Conservation (phyloP, 148 eudicot species). For the Silene conica region DNA sequence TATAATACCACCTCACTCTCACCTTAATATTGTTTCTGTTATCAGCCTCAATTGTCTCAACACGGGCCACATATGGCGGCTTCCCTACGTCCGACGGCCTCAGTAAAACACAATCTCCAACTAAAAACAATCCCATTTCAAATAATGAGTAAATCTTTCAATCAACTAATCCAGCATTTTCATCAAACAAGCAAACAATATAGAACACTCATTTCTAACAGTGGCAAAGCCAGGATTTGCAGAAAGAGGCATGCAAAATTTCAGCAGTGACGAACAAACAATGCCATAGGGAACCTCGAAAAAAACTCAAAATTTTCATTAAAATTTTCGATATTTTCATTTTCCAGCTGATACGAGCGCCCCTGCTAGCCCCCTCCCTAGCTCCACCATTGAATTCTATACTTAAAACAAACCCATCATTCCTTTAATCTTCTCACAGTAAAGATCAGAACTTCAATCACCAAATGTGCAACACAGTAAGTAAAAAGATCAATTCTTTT, state of each 20-base stretch:
- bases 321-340: too few species aligned
- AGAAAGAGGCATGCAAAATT: too few species aligned
- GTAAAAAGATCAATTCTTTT: background rate
- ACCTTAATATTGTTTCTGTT: constrained; percentile 56
- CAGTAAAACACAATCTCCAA: constrained; percentile 80
- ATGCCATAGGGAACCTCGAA: too few species aligned
- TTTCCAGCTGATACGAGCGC: too few species aligned
- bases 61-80: constrained; percentile 70
- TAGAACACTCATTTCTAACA: background rate
- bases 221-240: too few species aligned
- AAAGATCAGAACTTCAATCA: constrained; percentile 7
- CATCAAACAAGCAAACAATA: background rate
- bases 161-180: background rate
- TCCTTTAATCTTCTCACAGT: background rate
- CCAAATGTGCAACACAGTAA: background rate
- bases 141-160: background rate
- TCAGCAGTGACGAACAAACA: too few species aligned
- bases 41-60: constrained; percentile 66
- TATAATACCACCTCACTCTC: constrained; percentile 78
- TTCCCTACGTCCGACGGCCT: constrained; percentile 66
- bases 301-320: too few species aligned
- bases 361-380: too few species aligned
- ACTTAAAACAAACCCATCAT: constrained; percentile 2
- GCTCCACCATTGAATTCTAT: background rate
- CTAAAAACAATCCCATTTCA: constrained; percentile 26